Conservation (phyloP, 768 basidiomycete genomes). For the Mycena maculata region DNA sequence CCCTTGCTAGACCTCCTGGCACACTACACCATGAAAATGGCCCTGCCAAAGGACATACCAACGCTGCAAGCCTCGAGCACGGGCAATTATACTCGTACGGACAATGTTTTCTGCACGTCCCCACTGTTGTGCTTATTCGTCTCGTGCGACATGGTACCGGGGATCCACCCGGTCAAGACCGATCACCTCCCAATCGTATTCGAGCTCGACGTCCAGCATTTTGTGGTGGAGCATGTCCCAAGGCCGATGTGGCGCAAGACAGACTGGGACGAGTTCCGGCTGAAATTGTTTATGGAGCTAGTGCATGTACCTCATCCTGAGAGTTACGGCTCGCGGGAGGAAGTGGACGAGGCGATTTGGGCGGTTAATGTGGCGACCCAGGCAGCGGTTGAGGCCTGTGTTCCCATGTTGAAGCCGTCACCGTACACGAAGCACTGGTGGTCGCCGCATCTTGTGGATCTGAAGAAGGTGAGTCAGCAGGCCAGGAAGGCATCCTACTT, state of each 20-base stretch:
- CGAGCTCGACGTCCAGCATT: conserved; percentile 36
- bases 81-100: no score
- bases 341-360: background rate
- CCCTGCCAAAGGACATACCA: conserved; percentile 45
- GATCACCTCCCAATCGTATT: conserved; percentile 51
- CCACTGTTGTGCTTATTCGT: no score
- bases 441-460: no score
- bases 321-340: no score
- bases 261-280: conserved; percentile 44
- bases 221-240: background rate
- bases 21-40: conserved; percentile 45
- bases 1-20: conserved; percentile 44
- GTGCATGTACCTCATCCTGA: no score
- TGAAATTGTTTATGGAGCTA: background rate
- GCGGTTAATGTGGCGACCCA: conserved; percentile 34
- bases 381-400: conserved; percentile 27
- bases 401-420: conserved; percentile 32
- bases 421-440: no score
- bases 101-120: no score
- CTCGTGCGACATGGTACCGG: no score
- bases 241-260: conserved; percentile 42
- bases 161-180: no score
- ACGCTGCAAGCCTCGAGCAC: conserved; percentile 49
- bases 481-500: no score
- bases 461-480: no score